Evolutionary conservation across 2,329 filamentous ascomycete genomes (phyloP), one percentile per base, ranked within the genome.

Genomic region (Aschersonia sp.): DNA sequence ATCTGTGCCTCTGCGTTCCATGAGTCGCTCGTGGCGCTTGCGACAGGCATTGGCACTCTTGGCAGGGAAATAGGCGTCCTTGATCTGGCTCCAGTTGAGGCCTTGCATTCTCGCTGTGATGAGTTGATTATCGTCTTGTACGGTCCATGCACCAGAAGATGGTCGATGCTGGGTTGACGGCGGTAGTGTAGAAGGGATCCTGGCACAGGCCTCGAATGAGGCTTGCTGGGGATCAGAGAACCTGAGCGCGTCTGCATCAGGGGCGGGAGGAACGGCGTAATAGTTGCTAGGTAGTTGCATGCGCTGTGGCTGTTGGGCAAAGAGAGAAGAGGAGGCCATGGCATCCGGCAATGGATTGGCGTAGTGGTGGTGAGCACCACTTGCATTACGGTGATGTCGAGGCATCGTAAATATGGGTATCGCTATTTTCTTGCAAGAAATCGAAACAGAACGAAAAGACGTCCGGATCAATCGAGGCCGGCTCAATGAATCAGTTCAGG

Each of bases 41-140:
- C 87, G 84, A 66, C 87, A 94, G 14, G 88, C 88, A 61, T 92
- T 92, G 49, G 83, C 69, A 7, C 77, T 79, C 69, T 94, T 94
- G 61, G 66, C 72, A 1, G 82, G 83, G 61, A 94, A 94, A 65
- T 87, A 79, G 51, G 74, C 77, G 51, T 73, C 72, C 56, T 87
- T 81, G 59, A 94, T 92, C 56, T 86, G 82, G 47, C 77, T 76
- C 87, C 87, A 94, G 65, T 89, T 90, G 61, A 88, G 74, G 30
- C 84, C 84, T 57, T 81, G 77, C 44, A 82, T 77, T 47, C 87
- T 77, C 12, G 86, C 84, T 42, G 70, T 67, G 52, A 90, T 70
- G 42, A 94, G 75, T 39, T 77, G 77, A 56, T 83, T 74, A 62
- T 94, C 87, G 55, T 92, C 86, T 44, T 78, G 72, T 1, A 75